A percentile compares a stretch with the other conserved stretches of the same genome.
Conservation (phyloP, 140 eudicot genomes). For the Stevia rebaudiana region DNA sequence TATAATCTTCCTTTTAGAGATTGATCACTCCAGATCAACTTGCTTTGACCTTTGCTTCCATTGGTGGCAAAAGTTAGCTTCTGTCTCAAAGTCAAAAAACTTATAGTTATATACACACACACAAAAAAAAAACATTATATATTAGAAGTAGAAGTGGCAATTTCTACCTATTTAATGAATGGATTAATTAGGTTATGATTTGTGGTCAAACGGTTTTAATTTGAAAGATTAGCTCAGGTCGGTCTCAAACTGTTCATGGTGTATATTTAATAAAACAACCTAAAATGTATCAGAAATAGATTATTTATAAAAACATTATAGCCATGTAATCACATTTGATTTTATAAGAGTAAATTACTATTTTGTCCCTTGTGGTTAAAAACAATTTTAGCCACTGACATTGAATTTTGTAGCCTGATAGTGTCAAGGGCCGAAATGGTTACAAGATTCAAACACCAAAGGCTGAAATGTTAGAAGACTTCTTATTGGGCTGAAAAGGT, state of each 20-base stretch:
- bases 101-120: not conserved
- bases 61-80: constrained; percentile 63
- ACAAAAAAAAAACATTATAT: not conserved
- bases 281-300: not conserved
- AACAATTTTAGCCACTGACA: too few species aligned
- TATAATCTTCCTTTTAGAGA: constrained; percentile 26
- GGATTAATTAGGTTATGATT: not conserved
- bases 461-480: too few species aligned
- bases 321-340: too few species aligned
- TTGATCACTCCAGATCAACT: constrained; percentile 70
- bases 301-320: too few species aligned
- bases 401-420: too few species aligned
- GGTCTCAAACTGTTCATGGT: too few species aligned
- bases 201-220: not conserved
- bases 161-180: not conserved
- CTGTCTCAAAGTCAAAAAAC: constrained; percentile 38
- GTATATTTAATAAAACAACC: not conserved
- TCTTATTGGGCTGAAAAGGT: too few species aligned
- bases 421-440: too few species aligned
- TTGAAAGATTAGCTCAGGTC: too few species aligned
- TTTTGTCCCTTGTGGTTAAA: too few species aligned
- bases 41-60: constrained; percentile 84
- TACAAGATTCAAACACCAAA: too few species aligned
- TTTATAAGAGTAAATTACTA: too few species aligned
- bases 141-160: not conserved